Evolutionary conservation across 2,329 filamentous ascomycete genomes (phyloP), one percentile per base, ranked within the genome.

Genomic region (Bipolaris cookei): DNA sequence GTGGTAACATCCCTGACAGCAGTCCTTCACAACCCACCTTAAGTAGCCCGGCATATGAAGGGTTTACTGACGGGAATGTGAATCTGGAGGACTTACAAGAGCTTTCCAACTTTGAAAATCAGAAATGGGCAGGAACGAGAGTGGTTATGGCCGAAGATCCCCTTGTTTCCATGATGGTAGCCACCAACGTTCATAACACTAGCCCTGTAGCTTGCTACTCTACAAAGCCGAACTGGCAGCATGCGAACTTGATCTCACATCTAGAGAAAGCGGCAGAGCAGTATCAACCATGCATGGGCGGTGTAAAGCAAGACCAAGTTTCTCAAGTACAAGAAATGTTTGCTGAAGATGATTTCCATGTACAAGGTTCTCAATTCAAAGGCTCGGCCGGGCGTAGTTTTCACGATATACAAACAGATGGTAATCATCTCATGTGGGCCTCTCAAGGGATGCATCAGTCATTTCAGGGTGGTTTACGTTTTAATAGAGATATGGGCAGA

Each of bases 1-100:
- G 68, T 47, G 75, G 76, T 11, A 74, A 76, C 37, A 78, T 80
- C 53, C 71, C 73, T 51, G 72, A 79, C 18, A 43, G 58, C 0
- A 64, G 61, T 41, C 70, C 71, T 11, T 78, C 79, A 49, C 76
- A 79, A 20, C 67, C 73, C 0, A 55, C 64, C 11, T 71, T 73
- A 41, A 61, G 69, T 30, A 62, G 75, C 11, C 53, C 57, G 0
- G 48, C 56, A 2, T 74, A 71, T 58, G 64, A 68, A 10, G 49
- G 51, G 32, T 61, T 62, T 16, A 51, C 47, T 3, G 53, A 43
- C 8, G 57, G 47, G n/a, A 35, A 11, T 6, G 10, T 32, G 6
- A 35, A 35, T 14, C 6, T 34, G 0, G 38, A 49, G 13, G n/a
- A 32, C 10, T 25, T 54, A n/a, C 38, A 54, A 39, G 11, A 63